Base-by-base conservation (phyloP, 1,139 yeast genomes). In the Pichia cactophila region DNA sequence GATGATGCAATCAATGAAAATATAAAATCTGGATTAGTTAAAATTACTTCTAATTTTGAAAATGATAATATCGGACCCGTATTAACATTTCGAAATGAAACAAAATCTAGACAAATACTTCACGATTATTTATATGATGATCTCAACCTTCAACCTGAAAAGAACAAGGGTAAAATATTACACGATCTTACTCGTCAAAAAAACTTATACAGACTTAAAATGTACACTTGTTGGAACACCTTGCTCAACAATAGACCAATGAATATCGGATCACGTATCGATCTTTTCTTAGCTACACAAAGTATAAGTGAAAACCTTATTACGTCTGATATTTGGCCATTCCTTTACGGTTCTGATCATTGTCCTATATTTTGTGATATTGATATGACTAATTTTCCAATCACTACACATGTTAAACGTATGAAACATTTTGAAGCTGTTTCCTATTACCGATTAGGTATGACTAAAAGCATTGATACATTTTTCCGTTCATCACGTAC, bases 221-320 rank as follows among this genome's bases (percentile, higher is more conserved):
- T 89, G 78, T 92, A 86, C 61, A 90, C 97, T 0, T 95, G 92
- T 46, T 92, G 98, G 98, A 90, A 89, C 62, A 84, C 92, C 1
- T 66, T 82, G 56, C 77, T 79, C 42, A 84, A 84, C 54, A 77
- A 87, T n/a, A 69, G 98, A 36, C 89, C 90, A 2, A 72, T 83
- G 2, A 92, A 92, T 62, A 85, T 75, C 64, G 97, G 98, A 0
- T 84, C 96, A 2, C 72, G 98, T 46, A 84, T 92, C 35, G 98
- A 92, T 63, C 75, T 84, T 55, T 80, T 92, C 9, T 65, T 88
- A 4, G 66, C 76, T 0, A 70, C 83, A 2, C 57, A 68, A 12
- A 56, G 53, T 0, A 55, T 83, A 44, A 58, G 68, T 6, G 51
- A 63, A 0, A 47, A 51, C 7, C 69, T 81, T 10, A 56, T 62